A percentile compares a stretch with the other conserved stretches of the same genome.
These are phyloP conservation scores for Torulaspora franciscae DNA, from an alignment of 805 yeast species.

Conservation along the genomic window DNA sequence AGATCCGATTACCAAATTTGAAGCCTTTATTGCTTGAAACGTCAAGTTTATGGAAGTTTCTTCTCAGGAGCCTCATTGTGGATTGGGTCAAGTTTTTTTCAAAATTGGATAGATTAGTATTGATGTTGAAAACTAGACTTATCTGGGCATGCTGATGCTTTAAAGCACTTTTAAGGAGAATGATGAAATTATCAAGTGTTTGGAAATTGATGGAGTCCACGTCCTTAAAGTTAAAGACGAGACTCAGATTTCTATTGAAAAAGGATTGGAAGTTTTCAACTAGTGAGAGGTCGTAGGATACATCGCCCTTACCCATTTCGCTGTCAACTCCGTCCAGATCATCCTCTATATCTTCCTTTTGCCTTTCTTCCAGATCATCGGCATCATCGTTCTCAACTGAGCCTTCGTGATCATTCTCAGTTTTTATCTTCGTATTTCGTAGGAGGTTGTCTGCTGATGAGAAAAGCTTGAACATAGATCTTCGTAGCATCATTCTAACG, in stretches of 20 bases:
- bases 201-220: slow-evolving; percentile 32
- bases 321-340: slow-evolving; percentile 1
- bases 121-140: slow-evolving; percentile 31
- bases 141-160: slow-evolving; percentile 27
- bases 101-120: slow-evolving; percentile 33
- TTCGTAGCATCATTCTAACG: slow-evolving; percentile 36
- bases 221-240: slow-evolving; percentile 34
- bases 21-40: slow-evolving; percentile 34
- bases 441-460: slow-evolving; percentile 21
- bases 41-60: slow-evolving; percentile 28
- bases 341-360: slow-evolving; percentile 8
- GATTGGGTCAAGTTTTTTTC: slow-evolving; percentile 34
- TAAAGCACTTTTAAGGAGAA: slow-evolving; percentile 27
- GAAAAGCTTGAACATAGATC: slow-evolving; percentile 34
- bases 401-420: slow-evolving; percentile 11
- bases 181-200: slow-evolving; percentile 28
- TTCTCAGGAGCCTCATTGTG: slow-evolving; percentile 30
- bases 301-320: slow-evolving; percentile 13
- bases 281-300: slow-evolving; percentile 33
- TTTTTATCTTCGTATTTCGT: slow-evolving; percentile 1
- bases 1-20: slow-evolving; percentile 33
- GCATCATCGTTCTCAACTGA: slow-evolving; percentile 4
- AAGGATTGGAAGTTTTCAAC: slow-evolving; percentile 30
- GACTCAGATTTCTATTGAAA: slow-evolving; percentile 27
- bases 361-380: slow-evolving; percentile 12